A percentile compares a stretch with the other conserved stretches of the same genome.
Evolutionary conservation across 495 filamentous ascomycete genomes (phyloP).

Genomic region (Hypoxylon fuscum): DNA sequence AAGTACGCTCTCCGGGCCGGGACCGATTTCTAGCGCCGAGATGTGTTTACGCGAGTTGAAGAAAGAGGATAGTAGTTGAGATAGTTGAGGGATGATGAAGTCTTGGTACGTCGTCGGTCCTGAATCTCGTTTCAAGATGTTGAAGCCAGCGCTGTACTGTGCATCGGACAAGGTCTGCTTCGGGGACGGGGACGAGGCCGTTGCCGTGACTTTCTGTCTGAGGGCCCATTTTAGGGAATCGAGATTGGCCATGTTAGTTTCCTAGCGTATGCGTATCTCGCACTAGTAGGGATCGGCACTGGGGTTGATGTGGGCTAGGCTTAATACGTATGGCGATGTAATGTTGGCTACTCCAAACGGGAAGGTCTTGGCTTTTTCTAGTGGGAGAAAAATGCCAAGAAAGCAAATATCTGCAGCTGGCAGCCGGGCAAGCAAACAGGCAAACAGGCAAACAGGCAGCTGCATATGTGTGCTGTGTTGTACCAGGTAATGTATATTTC

Average conservation of each 20-base stretch:
- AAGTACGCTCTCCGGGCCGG: constrained; percentile 66
- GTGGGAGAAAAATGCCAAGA: no score
- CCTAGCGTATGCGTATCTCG: no score
- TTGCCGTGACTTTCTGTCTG: constrained; percentile 49
- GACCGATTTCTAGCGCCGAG: constrained; percentile 69
- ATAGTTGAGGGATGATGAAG: constrained; percentile 68
- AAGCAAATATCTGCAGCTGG: no score
- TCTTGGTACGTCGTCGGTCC: constrained; percentile 61
- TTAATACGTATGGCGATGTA: no score
- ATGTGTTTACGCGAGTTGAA: constrained; percentile 57
- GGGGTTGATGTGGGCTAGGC: no score
- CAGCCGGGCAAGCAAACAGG: no score
- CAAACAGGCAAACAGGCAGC: no score
- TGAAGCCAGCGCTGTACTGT: constrained; percentile 64
- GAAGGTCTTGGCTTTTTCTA: no score
- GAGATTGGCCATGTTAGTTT: constrained; percentile 61
- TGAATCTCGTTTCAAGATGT: constrained; percentile 55
- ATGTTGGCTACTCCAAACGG: no score
- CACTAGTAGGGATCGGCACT: no score
- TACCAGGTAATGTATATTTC: no score
- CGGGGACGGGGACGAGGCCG: constrained; percentile 37
- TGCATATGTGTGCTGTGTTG: no score
- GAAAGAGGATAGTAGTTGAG: constrained; percentile 57
- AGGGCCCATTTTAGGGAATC: constrained; percentile 60
- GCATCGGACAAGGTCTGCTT: constrained; percentile 60